Evolutionary conservation across 768 basidiomycete species (phyloP).

Genomic region (Amanita polypyramis): DNA sequence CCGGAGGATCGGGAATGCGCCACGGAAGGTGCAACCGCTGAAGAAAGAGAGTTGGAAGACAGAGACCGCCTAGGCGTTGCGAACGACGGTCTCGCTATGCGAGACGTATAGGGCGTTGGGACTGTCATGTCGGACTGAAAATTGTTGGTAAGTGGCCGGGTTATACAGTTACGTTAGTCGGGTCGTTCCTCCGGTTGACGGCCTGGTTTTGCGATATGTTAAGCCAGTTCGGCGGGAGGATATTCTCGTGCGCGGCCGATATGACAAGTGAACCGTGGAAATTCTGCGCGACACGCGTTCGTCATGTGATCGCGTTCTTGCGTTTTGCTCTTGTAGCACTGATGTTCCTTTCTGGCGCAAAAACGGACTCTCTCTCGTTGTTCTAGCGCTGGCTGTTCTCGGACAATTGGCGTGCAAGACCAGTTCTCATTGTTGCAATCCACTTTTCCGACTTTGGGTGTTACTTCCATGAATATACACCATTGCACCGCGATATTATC

Average conservation of each 20-base stretch:
- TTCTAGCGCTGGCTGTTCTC: no score
- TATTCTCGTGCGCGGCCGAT: neutral
- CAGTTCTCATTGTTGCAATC: no score
- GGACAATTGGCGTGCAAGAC: no score
- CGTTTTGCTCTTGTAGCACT: no score
- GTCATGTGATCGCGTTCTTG: constrained; percentile 1
- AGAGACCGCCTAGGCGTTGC: constrained; percentile 2
- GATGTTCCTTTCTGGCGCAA: no score
- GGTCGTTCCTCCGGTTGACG: no score
- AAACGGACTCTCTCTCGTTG: no score
- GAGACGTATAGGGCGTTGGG: neutral
- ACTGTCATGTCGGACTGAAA: neutral
- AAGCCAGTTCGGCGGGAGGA: neutral
- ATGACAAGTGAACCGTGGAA: constrained; percentile 3
- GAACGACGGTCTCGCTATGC: constrained; percentile 2
- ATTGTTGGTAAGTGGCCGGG: neutral
- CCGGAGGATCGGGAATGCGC: neutral
- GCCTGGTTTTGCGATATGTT: neutral
- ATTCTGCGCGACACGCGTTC: neutral
- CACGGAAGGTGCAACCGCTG: neutral
- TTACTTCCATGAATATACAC: no score
- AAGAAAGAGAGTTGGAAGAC: neutral
- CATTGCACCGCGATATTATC: no score
- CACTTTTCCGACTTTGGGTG: no score
- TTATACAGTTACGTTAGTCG: no score